Evolutionary conservation across 164 flowering plant species (phyloP).

Genomic region (Amborella trichopoda): DNA sequence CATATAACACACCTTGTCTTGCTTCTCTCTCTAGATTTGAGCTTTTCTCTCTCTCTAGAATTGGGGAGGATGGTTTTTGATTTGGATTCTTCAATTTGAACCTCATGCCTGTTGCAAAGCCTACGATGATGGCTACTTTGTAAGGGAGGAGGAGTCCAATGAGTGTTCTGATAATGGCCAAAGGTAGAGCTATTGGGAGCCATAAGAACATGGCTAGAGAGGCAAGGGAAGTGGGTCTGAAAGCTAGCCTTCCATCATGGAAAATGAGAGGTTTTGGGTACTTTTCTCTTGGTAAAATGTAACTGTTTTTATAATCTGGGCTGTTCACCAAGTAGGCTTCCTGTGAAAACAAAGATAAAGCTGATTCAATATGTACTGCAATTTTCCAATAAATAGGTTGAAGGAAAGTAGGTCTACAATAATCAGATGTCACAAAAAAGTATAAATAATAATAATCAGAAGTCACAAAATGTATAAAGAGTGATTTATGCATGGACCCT

Average conservation of each 20-base stretch:
- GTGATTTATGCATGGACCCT: no score
- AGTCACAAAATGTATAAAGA: no score
- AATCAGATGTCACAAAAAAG: no score
- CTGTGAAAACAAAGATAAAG: constrained; percentile 18
- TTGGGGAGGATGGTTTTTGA: not conserved
- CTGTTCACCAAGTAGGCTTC: constrained; percentile 26
- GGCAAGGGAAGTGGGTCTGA: constrained; percentile 29
- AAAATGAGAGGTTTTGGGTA: constrained; percentile 48
- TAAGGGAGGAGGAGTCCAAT: constrained; percentile 16
- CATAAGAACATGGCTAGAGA: constrained; percentile 35
- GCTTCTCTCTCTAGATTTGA: no score
- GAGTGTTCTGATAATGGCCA: constrained; percentile 16
- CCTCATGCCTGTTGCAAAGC: constrained; percentile 16
- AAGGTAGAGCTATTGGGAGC: constrained; percentile 38
- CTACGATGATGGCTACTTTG: constrained; percentile 7
- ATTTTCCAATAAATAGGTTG: no score
- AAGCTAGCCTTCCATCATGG: constrained; percentile 60
- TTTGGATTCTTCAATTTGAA: constrained; percentile 2
- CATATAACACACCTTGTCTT: constrained; percentile 66
- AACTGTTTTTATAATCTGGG: constrained; percentile 21
- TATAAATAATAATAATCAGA: no score
- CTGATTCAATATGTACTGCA: no score
- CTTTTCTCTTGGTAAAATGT: constrained; percentile 26
- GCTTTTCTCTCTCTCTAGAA: constrained; percentile 10
- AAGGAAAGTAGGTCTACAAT: no score